phyloP scores from a whole-genome alignment of 345 rosid genomes.

The Camelina neglecta region DNA sequence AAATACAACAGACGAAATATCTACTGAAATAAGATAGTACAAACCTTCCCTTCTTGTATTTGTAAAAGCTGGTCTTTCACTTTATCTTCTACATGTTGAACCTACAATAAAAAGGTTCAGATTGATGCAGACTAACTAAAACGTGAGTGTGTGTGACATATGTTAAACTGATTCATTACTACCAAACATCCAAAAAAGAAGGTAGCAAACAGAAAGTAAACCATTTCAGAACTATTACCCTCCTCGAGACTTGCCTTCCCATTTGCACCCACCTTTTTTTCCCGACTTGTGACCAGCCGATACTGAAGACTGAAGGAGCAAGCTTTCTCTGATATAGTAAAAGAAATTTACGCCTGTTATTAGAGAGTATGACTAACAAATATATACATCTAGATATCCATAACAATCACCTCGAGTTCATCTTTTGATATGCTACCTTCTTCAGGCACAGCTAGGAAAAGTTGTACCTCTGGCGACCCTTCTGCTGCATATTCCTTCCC shows the following conservation, averaged over 20 bases:
- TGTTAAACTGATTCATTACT: background rate
- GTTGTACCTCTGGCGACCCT: conserved; percentile 87
- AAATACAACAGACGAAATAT: background rate
- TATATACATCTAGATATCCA: background rate
- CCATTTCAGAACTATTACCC: conserved; percentile 49
- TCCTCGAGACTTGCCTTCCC: conserved; percentile 78
- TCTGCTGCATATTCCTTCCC: conserved; percentile 70
- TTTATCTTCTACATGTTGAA: conserved; percentile 74
- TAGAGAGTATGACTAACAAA: background rate
- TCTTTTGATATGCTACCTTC: conserved; percentile 74
- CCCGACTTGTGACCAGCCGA: conserved; percentile 74
- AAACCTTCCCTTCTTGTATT: conserved; percentile 65
- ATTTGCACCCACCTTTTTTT: conserved; percentile 86
- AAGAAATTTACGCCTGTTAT: background rate
- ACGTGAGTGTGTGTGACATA: background rate
- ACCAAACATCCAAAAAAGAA: background rate
- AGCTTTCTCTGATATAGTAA: conserved; percentile 64
- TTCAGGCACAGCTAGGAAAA: conserved; percentile 69
- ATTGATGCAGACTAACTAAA: background rate
- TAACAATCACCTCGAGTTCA: conserved; percentile 63
- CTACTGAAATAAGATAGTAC: conserved; percentile 13
- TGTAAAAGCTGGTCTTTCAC: conserved; percentile 61
- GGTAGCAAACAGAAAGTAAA: background rate
- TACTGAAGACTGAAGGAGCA: conserved; percentile 63
- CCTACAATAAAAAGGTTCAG: conserved; percentile 49